Percentiles rank a stretch among this genome's conserved stretches.
phyloP scores from a whole-genome alignment of 345 rosid species.

The Lenwebbia sp. region DNA sequence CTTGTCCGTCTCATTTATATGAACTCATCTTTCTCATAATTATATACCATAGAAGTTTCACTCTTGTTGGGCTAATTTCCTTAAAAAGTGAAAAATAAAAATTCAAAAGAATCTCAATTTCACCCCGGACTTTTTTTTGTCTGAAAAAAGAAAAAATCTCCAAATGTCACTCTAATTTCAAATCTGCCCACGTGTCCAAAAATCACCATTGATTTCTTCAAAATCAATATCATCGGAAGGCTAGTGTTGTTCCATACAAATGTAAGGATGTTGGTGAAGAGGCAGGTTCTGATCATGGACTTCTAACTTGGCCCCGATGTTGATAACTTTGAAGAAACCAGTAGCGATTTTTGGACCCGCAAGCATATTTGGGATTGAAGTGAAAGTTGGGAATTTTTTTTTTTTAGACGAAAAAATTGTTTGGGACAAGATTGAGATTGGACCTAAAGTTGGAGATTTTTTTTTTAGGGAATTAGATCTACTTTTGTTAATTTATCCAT shows the following conservation, averaged over 20 bases:
- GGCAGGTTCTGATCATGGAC: too few relatives aligned
- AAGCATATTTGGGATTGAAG: background rate
- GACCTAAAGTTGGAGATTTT: background rate
- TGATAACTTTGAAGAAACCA: background rate
- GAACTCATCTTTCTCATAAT: background rate
- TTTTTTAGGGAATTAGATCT: background rate
- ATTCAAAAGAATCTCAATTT: rapidly evolving
- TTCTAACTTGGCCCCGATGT: background rate
- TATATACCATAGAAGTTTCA: background rate
- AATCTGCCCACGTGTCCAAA: background rate
- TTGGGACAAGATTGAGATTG: background rate
- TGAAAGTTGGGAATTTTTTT: background rate
- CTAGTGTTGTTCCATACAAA: background rate
- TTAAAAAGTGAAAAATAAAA: too few relatives aligned
- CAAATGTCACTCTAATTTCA: background rate
- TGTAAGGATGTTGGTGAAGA: background rate
- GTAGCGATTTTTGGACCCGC: background rate
- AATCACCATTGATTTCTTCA: background rate
- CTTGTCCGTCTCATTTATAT: background rate
- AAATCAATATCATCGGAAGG: too few relatives aligned
- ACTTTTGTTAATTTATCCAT: background rate
- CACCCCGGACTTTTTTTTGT: background rate
- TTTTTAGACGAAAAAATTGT: background rate
- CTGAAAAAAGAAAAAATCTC: background rate
- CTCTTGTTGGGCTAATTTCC: background rate